Percentiles rank a stretch among this genome's conserved stretches.
Conservation (phyloP, 805 yeast genomes). For the Suhomyces pyralidae region DNA sequence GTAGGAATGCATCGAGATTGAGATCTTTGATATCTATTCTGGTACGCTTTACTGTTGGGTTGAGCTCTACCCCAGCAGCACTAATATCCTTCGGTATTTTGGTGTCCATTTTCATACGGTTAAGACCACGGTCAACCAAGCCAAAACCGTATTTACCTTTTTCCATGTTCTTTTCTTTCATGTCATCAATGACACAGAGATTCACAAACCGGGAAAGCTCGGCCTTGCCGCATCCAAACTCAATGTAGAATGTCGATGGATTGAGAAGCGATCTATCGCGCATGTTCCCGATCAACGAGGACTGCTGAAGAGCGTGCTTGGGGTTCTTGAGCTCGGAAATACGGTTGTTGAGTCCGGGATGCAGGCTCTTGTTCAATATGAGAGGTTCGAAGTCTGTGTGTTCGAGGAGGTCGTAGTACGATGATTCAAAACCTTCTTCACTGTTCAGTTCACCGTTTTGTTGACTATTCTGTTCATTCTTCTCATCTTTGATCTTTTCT, state of each 20-base stretch:
- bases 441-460: neutral
- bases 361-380: conserved; percentile 14
- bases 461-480: neutral
- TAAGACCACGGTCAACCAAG: conserved; percentile 72
- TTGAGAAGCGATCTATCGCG: conserved; percentile 39
- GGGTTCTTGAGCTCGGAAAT: conserved; percentile 50
- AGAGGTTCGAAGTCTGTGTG: conserved; percentile 16
- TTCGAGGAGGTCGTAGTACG: conserved; percentile 18
- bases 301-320: conserved; percentile 82
- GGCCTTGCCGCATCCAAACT: conserved; percentile 91
- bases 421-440: conserved; percentile 3
- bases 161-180: neutral
- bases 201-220: conserved; percentile 70
- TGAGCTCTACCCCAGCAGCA: conserved; percentile 3
- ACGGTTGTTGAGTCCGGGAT: conserved; percentile 36
- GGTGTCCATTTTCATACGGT: conserved; percentile 73
- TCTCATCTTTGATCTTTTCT: too few species aligned
- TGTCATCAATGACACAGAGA: conserved; percentile 29
- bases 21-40: conserved; percentile 82
- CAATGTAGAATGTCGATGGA: conserved; percentile 45
- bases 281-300: conserved; percentile 72
- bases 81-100: conserved; percentile 57
- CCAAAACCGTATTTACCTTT: conserved; percentile 42
- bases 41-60: conserved; percentile 46
- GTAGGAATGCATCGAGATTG: conserved; percentile 45